These are phyloP conservation scores for Piloderma croceum DNA, from an alignment of 768 basidiomycete species.

Conservation along the genomic window DNA sequence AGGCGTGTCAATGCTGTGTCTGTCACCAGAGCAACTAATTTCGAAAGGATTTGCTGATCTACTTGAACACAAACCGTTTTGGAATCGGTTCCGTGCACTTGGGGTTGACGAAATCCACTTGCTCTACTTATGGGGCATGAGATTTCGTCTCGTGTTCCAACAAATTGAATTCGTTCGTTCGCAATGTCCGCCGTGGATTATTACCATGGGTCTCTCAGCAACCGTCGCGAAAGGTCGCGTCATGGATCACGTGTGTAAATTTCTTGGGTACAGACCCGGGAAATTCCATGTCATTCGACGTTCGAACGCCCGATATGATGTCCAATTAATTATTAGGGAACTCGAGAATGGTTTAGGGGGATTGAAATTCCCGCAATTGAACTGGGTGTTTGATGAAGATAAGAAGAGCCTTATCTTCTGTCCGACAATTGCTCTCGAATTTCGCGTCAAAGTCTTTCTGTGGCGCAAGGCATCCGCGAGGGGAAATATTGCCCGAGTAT, in stretches of 20 bases:
- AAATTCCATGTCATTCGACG: constrained; percentile 8
- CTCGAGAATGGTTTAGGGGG: constrained; percentile 6
- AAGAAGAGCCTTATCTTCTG: constrained; percentile 7
- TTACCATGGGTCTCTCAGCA: constrained; percentile 10
- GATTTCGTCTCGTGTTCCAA: constrained; percentile 11
- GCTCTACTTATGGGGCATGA: constrained; percentile 13
- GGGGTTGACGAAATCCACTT: constrained; percentile 18
- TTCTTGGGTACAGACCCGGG: constrained; percentile 9
- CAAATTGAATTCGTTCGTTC: constrained; percentile 5
- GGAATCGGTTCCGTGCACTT: constrained; percentile 3
- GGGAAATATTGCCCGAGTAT: no score
- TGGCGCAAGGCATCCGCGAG: neutral
- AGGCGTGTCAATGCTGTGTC: constrained; percentile 6
- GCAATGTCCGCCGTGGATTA: constrained; percentile 2
- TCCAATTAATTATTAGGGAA: constrained; percentile 5
- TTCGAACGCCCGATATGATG: constrained; percentile 13
- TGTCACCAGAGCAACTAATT: constrained; percentile 17
- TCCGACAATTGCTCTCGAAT: constrained; percentile 3
- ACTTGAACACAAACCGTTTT: constrained; percentile 7
- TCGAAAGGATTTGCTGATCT: constrained; percentile 11
- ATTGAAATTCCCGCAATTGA: constrained; percentile 5
- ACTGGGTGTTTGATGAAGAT: constrained; percentile 5
- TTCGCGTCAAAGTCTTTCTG: constrained; percentile 5
- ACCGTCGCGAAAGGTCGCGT: constrained; percentile 6
- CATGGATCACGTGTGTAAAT: constrained; percentile 4